A percentile compares a stretch with the other conserved stretches of the same genome.
These are phyloP conservation scores for Zymoseptoria passerinii DNA, from an alignment of 2,329 filamentous ascomycete genomes.

Conservation along the genomic window DNA sequence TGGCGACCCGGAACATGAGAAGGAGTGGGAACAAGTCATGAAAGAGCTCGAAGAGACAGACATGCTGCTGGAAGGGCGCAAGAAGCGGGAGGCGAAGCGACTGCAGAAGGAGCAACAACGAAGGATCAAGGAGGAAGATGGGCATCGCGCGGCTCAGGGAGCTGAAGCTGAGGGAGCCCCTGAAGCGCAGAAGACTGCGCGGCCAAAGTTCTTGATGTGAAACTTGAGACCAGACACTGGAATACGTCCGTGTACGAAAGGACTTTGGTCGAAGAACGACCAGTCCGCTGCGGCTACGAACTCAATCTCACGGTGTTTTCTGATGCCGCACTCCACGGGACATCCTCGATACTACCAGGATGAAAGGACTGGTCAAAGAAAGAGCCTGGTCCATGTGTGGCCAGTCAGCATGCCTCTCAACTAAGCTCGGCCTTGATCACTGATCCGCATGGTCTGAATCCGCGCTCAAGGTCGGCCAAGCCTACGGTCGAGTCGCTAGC, in stretches of 20 bases:
- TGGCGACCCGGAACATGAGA: constrained; percentile 64
- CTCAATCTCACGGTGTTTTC: too few relatives aligned
- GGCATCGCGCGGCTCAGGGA: background rate
- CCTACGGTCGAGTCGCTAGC: too few relatives aligned
- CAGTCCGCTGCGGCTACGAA: background rate
- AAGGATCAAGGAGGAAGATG: constrained; percentile 13
- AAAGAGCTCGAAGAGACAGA: constrained; percentile 29
- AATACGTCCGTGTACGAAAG: background rate
- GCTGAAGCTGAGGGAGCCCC: background rate
- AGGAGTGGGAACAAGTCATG: constrained; percentile 80
- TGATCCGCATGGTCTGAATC: too few relatives aligned
- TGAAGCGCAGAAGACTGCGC: constrained; percentile 6
- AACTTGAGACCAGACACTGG: background rate
- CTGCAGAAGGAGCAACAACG: constrained; percentile 18
- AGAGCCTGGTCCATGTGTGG: too few relatives aligned
- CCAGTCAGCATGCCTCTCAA: too few relatives aligned
- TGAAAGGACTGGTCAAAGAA: too few relatives aligned
- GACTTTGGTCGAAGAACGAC: background rate
- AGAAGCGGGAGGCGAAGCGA: constrained; percentile 22
- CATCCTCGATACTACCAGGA: too few relatives aligned
- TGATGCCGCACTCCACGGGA: too few relatives aligned
- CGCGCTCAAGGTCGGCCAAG: too few relatives aligned
- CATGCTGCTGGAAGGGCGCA: constrained; percentile 23
- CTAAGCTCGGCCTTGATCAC: too few relatives aligned
- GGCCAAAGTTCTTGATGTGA: constrained; percentile 28